Conservation (phyloP, 352 stramenopile species). For the Pythium biforme region DNA sequence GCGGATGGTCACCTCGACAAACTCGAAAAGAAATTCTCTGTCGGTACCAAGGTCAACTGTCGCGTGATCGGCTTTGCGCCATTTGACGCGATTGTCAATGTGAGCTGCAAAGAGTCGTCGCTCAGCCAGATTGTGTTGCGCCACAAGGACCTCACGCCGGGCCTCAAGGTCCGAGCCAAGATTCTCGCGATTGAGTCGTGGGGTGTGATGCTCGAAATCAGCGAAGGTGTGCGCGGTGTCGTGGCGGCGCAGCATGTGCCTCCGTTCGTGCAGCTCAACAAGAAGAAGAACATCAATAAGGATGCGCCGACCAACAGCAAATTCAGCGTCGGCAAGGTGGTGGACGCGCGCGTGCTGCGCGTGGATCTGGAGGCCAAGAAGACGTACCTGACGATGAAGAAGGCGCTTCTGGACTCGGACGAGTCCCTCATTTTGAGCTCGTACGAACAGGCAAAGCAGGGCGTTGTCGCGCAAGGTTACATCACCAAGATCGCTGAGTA, state of each 20-base stretch:
- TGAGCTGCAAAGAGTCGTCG: slow-evolving; percentile 78
- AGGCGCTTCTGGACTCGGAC: slow-evolving; percentile 68
- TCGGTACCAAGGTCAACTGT: slow-evolving; percentile 59
- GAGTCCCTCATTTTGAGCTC: slow-evolving; percentile 74
- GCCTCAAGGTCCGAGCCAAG: slow-evolving; percentile 73
- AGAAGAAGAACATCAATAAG: slow-evolving; percentile 60
- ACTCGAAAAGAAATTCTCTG: slow-evolving; percentile 83
- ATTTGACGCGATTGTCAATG: slow-evolving; percentile 83
- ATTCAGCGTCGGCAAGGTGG: slow-evolving; percentile 74
- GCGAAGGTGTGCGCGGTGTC: slow-evolving; percentile 79
- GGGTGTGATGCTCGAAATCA: slow-evolving; percentile 85
- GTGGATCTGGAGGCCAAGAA: slow-evolving; percentile 92
- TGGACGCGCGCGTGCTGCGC: slow-evolving; percentile 80
- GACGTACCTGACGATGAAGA: slow-evolving; percentile 90
- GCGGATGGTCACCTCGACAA: slow-evolving; percentile 83
- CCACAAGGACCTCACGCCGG: slow-evolving; percentile 73
- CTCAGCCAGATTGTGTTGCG: slow-evolving; percentile 76
- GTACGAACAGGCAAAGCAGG: slow-evolving; percentile 70
- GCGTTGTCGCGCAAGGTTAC: slow-evolving; percentile 84
- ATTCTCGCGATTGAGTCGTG: slow-evolving; percentile 81
- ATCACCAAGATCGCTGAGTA: slow-evolving; percentile 93
- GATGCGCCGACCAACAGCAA: slow-evolving; percentile 66
- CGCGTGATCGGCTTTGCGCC: slow-evolving; percentile 84
- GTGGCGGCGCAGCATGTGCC: slow-evolving; percentile 77
- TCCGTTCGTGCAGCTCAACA: slow-evolving; percentile 57